A percentile compares a stretch with the other conserved stretches of the same genome.
phyloP scores from a whole-genome alignment of 139 green algal species.

The Closterium sp. region DNA sequence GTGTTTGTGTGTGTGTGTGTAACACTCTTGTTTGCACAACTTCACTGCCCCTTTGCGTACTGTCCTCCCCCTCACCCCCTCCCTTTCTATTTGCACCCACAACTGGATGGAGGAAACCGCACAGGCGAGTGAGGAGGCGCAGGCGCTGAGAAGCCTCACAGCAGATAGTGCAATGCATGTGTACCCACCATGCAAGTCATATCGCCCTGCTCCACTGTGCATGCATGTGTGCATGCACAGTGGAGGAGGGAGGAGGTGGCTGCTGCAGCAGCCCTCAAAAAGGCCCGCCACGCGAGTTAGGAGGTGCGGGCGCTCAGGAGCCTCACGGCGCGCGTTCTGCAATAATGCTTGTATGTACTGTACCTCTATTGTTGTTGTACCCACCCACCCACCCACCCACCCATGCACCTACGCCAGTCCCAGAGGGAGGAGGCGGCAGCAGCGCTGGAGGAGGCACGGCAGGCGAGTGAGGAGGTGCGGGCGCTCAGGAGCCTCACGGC shows the following conservation, averaged over 20 bases:
- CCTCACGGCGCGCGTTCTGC: neutral
- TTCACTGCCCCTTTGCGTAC: too few species aligned
- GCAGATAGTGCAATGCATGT: too few species aligned
- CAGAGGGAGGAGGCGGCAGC: slow-evolving; percentile 30
- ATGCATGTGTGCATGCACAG: neutral
- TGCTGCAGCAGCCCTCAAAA: slow-evolving; percentile 7
- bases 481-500: neutral
- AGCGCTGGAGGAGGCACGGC: slow-evolving; percentile 9
- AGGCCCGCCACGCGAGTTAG: neutral
- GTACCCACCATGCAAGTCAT: too few species aligned
- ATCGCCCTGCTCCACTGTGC: too few species aligned
- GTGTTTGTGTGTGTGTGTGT: neutral
- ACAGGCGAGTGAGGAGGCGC: slow-evolving; percentile 13
- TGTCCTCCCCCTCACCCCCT: too few species aligned
- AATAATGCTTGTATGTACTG: too few species aligned
- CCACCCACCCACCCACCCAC: too few species aligned
- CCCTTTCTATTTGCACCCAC: too few species aligned
- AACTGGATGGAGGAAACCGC: too few species aligned
- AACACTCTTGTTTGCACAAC: too few species aligned
- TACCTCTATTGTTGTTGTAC: too few species aligned
- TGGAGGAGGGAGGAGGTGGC: slow-evolving; percentile 23
- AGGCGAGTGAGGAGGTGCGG: slow-evolving; percentile 12
- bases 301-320: slow-evolving; percentile 17
- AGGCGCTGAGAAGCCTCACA: slow-evolving; percentile 1
- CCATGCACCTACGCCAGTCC: neutral